A percentile compares a stretch with the other conserved stretches of the same genome.
These are phyloP conservation scores for Acacia acuminata DNA, from an alignment of 306 rosid genomes.

Conservation along the genomic window DNA sequence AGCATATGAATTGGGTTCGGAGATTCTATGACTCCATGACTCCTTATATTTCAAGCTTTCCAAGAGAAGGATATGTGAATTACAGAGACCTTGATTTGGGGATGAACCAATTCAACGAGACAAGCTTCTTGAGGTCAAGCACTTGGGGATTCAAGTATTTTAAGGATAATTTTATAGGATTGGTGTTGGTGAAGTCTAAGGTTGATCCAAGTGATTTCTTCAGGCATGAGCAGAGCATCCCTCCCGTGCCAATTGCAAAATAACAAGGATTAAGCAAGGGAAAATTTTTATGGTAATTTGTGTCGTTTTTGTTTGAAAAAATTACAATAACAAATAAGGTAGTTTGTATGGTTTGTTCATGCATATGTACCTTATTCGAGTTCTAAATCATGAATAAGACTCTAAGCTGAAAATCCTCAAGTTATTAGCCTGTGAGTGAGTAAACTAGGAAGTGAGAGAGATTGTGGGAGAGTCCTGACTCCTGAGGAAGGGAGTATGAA, in stretches of 20 bases:
- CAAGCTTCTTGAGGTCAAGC: conserved; percentile 21
- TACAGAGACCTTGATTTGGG: conserved; percentile 56
- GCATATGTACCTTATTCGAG: no score
- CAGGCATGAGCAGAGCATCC: conserved; percentile 59
- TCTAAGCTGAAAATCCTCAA: no score
- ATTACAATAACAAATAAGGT: no score
- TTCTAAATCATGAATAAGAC: no score
- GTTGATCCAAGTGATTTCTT: conserved; percentile 55
- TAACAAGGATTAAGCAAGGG: not conserved
- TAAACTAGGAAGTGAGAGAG: no score
- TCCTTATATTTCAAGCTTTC: conserved; percentile 45
- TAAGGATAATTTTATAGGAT: conserved; percentile 44
- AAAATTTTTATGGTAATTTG: not conserved
- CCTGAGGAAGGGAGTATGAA: no score
- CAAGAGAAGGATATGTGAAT: conserved; percentile 52
- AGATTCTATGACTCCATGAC: conserved; percentile 35
- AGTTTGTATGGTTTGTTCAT: not conserved
- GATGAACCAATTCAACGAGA: conserved; percentile 35
- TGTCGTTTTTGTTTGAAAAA: not conserved
- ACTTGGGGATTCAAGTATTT: conserved; percentile 46
- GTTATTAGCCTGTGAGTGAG: no score
- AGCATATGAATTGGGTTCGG: conserved; percentile 46
- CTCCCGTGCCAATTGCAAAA: conserved; percentile 24
- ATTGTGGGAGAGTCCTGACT: no score
- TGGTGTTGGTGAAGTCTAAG: conserved; percentile 40